phyloP scores from a whole-genome alignment of 495 filamentous ascomycete species.

The Annulohypoxylon maeteangense region DNA sequence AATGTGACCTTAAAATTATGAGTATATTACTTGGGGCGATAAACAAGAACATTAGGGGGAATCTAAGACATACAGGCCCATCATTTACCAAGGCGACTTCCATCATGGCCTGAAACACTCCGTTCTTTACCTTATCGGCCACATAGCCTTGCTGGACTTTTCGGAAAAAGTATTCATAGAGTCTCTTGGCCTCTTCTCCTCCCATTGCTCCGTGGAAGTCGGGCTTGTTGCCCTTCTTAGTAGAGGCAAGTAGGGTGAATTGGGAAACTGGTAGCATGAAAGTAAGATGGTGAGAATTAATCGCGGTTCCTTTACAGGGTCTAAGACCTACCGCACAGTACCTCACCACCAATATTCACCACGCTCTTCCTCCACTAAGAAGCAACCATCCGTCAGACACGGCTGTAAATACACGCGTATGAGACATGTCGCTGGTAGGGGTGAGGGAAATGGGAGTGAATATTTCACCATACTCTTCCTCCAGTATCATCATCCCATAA shows the following conservation, averaged over 20 bases:
- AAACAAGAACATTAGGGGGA: slow-evolving; percentile 19
- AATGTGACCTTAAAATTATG: slow-evolving; percentile 47
- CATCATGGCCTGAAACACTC: slow-evolving; percentile 99
- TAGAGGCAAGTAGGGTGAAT: slow-evolving; percentile 91
- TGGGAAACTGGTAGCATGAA: slow-evolving; percentile 78
- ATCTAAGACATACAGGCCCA: slow-evolving; percentile 78
- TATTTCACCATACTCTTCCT: slow-evolving; percentile 59
- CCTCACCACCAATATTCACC: slow-evolving; percentile 85
- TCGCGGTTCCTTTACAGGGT: not conserved
- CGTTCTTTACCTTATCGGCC: slow-evolving; percentile 86
- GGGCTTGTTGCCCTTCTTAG: slow-evolving; percentile 94
- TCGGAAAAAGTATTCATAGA: slow-evolving; percentile 86
- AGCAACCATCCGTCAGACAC: slow-evolving; percentile 34
- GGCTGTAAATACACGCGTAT: slow-evolving; percentile 2
- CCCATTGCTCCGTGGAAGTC: slow-evolving; percentile 92
- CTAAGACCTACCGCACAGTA: slow-evolving; percentile 80
- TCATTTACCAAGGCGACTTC: slow-evolving; percentile 94
- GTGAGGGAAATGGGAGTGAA: slow-evolving; percentile 5
- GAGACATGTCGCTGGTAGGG: slow-evolving; percentile 3
- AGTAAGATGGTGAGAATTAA: slow-evolving; percentile 5
- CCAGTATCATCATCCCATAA: slow-evolving; percentile 86
- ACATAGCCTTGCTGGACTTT: slow-evolving; percentile 78
- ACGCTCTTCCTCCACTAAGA: slow-evolving; percentile 87
- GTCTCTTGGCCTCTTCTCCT: slow-evolving; percentile 75
- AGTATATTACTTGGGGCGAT: slow-evolving; percentile 16